Conservation (phyloP, 495 filamentous ascomycete genomes). For the Astrothelium subdiscretum region DNA sequence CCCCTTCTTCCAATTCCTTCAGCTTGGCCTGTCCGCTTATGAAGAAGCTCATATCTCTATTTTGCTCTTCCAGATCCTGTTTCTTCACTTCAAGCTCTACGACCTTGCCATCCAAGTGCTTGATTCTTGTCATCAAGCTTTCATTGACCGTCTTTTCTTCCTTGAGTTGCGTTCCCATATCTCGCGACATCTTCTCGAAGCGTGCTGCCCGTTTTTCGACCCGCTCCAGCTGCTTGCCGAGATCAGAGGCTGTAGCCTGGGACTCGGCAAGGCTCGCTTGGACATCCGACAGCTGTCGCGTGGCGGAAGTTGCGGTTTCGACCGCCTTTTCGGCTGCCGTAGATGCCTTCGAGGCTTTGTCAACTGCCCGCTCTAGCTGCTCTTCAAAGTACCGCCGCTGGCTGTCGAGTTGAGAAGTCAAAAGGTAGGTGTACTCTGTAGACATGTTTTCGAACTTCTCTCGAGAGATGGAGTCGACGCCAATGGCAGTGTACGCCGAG, state of each 20-base stretch:
- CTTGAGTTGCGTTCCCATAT: conserved; percentile 61
- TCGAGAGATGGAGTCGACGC: conserved; percentile 65
- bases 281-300: conserved; percentile 41
- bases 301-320: conserved; percentile 39
- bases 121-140: conserved; percentile 64
- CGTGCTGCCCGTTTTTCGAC: conserved; percentile 56
- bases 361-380: conserved; percentile 77
- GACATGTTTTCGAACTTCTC: conserved; percentile 89
- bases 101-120: conserved; percentile 41
- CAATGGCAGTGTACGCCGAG: conserved; percentile 24
- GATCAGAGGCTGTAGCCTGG: conserved; percentile 45
- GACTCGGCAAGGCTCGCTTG: conserved; percentile 41
- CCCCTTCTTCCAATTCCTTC: not conserved
- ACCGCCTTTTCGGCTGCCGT: conserved; percentile 52
- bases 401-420: conserved; percentile 81
- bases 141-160: conserved; percentile 82
- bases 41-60: conserved; percentile 83
- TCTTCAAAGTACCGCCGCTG: conserved; percentile 93
- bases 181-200: conserved; percentile 61
- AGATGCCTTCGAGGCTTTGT: conserved; percentile 72
- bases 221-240: conserved; percentile 62
- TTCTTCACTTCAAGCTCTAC: conserved; percentile 41
- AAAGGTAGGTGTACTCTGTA: conserved; percentile 85
- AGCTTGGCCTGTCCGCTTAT: conserved; percentile 31
- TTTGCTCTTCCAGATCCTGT: conserved; percentile 62